A percentile compares a stretch with the other conserved stretches of the same genome.
Conservation (phyloP, 2,329 filamentous ascomycete genomes). For the Diaporthe sp. region DNA sequence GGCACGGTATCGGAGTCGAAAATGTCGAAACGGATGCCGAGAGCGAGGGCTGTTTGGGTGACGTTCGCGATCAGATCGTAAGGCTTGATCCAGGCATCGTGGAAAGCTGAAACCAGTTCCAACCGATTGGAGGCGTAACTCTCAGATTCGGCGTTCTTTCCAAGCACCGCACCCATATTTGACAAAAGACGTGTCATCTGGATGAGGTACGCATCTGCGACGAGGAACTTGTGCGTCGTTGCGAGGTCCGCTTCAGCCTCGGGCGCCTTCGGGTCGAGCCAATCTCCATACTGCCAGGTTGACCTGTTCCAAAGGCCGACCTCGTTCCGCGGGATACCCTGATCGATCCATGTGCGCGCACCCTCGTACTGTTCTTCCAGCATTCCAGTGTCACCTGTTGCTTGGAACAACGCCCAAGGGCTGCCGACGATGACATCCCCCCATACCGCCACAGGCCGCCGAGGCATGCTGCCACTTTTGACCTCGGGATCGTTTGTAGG, state of each 20-base stretch:
- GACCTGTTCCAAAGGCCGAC: constrained; percentile 42
- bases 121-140: background rate
- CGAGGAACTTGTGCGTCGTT: constrained; percentile 10
- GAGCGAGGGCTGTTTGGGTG: constrained; percentile 1
- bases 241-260: background rate
- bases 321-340: constrained; percentile 40
- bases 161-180: background rate
- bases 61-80: constrained; percentile 16
- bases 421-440: constrained; percentile 12
- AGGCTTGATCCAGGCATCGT: constrained; percentile 1
- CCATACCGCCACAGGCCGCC: background rate
- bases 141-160: background rate
- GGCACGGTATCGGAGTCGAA: background rate
- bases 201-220: constrained; percentile 13
- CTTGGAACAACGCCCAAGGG: background rate
- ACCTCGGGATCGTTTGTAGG: background rate
- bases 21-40: constrained; percentile 10
- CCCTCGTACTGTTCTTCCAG: constrained; percentile 40
- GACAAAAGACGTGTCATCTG: constrained; percentile 16
- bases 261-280: constrained; percentile 46
- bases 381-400: constrained; percentile 30
- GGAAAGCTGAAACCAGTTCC: background rate
- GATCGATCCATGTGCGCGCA: constrained; percentile 44
- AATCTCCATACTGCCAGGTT: constrained; percentile 43
- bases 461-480: background rate